Conservation (phyloP, 257 asterid species). For the Cruciata laevipes region DNA sequence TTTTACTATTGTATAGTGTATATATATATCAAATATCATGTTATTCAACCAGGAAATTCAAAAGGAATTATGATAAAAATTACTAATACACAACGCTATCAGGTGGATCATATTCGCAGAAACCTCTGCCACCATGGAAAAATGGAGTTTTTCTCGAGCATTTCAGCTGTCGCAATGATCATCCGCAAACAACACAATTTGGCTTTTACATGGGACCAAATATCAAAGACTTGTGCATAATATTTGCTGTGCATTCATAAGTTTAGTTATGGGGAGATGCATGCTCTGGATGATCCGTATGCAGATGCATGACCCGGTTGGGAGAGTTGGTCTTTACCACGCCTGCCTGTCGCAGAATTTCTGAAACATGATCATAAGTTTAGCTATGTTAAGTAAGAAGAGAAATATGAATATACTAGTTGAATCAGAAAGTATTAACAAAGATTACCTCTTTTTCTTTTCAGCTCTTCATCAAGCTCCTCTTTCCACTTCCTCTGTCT, state of each 20-base stretch:
- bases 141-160: constrained; percentile 2
- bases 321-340: constrained; percentile 69
- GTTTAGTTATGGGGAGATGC: constrained; percentile 65
- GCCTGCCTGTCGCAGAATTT: constrained; percentile 83
- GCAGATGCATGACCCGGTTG: constrained; percentile 44
- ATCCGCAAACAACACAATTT: neutral
- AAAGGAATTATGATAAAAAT: neutral
- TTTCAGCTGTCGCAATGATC: neutral
- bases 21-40: neutral
- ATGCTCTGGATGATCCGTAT: constrained; percentile 54
- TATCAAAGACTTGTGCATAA: neutral
- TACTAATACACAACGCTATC: neutral
- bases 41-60: neutral
- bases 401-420: neutral
- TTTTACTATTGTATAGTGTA: constrained; percentile 1
- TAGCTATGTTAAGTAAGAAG: neutral
- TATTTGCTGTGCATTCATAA: neutral
- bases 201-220: neutral
- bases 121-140: neutral
- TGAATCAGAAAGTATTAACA: constrained; percentile 7
- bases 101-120: constrained; percentile 6
- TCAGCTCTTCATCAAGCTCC: constrained; percentile 94
- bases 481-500: constrained; percentile 90
- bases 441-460: constrained; percentile 75
- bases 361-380: constrained; percentile 33